A percentile compares a stretch with the other conserved stretches of the same genome.
These are phyloP conservation scores for Cystobasidium slooffiae DNA, from an alignment of 1,284 basidiomycete genomes.

Conservation along the genomic window DNA sequence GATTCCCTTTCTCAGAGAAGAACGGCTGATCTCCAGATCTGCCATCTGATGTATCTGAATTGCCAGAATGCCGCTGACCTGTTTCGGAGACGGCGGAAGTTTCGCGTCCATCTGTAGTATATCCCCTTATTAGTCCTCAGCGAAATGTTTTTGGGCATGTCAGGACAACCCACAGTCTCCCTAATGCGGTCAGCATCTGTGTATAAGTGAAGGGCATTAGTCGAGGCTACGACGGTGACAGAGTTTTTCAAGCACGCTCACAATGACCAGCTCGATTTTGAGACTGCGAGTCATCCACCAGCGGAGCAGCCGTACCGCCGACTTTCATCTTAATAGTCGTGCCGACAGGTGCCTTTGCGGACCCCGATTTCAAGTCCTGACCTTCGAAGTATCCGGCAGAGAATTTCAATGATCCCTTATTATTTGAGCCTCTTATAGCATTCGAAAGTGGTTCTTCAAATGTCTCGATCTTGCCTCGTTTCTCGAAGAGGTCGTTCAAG, in stretches of 20 bases:
- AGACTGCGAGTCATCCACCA: conserved; percentile 2
- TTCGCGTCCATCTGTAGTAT: conserved; percentile 39
- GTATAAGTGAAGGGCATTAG: too few species aligned
- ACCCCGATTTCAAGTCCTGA: conserved; percentile 6
- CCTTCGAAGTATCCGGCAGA: conserved; percentile 29
- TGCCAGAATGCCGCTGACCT: conserved; percentile 46
- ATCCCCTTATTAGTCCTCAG: too few species aligned
- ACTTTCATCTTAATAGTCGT: conserved; percentile 37
- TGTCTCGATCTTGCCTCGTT: conserved; percentile 17
- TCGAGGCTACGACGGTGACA: too few species aligned
- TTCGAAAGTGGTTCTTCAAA: neutral
- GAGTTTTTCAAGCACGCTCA: too few species aligned
- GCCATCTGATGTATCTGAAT: conserved; percentile 49
- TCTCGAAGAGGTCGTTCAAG: conserved; percentile 32
- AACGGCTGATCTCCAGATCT: conserved; percentile 31
- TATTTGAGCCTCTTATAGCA: conserved; percentile 18
- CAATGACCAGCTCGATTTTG: conserved; percentile 27
- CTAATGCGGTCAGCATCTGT: conserved; percentile 29
- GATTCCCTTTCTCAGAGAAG: conserved; percentile 1
- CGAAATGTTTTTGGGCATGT: neutral
- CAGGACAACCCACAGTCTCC: conserved; percentile 24
- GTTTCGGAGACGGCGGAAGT: conserved; percentile 23
- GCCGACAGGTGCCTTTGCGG: conserved; percentile 20
- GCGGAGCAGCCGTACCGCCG: conserved; percentile 19
- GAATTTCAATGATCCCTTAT: conserved; percentile 19